A percentile compares a stretch with the other conserved stretches of the same genome.
Evolutionary conservation across 2,329 filamentous ascomycete genomes (phyloP).

Genomic region (Penicillium sp.): DNA sequence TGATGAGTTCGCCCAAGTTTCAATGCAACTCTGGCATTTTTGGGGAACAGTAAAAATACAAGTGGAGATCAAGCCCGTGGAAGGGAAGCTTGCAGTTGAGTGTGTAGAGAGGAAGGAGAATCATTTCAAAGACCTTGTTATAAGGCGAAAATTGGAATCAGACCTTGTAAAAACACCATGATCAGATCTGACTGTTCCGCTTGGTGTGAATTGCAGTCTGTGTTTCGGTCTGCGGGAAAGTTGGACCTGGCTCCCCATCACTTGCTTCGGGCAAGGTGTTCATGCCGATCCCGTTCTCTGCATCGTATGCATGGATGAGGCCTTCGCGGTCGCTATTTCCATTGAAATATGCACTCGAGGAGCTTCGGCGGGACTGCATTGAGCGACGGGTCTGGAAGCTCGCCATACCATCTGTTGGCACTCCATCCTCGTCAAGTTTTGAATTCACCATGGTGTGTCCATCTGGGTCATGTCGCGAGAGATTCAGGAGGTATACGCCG

Average conservation of each 20-base stretch:
- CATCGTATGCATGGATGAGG: conserved; percentile 84
- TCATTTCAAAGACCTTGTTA: conserved; percentile 28
- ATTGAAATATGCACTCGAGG: conserved; percentile 58
- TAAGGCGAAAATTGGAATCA: conserved; percentile 17
- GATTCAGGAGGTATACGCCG: conserved; percentile 90
- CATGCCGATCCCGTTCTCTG: conserved; percentile 75
- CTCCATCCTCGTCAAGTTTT: conserved; percentile 60
- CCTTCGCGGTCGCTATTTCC: conserved; percentile 68
- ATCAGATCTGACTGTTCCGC: conserved; percentile 32
- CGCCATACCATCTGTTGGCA: conserved; percentile 87
- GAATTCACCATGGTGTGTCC: conserved; percentile 65
- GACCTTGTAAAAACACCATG: conserved; percentile 2
- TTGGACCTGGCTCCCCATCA: conserved; percentile 52
- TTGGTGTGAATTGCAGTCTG: conserved; percentile 28
- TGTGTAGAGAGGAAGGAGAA: conserved; percentile 13
- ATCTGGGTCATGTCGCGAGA: conserved; percentile 88
- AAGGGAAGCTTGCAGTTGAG: conserved; percentile 4
- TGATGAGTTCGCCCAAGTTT: conserved; percentile 21
- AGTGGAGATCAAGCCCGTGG: conserved; percentile 8
- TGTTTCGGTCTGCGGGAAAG: conserved; percentile 29
- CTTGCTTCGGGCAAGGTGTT: conserved; percentile 76
- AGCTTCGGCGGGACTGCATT: conserved; percentile 81
- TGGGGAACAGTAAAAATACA: conserved; percentile 28
- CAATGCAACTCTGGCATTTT: conserved; percentile 20
- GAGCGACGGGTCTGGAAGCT: conserved; percentile 85